Conservation (phyloP, 2,329 filamentous ascomycete species). For the Epichloe baconii region DNA sequence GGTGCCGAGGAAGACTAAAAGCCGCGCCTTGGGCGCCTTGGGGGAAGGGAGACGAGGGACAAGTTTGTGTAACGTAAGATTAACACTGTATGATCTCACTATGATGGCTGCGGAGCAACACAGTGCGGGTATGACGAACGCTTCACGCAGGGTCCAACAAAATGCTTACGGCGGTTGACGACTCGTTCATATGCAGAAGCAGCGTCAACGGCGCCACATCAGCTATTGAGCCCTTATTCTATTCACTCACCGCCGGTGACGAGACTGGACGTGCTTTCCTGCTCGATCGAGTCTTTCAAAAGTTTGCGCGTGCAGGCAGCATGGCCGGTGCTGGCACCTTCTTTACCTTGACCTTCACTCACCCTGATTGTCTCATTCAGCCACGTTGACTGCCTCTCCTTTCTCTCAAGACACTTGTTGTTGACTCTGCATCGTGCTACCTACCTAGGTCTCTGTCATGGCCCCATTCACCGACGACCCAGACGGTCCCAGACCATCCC, state of each 20-base stretch:
- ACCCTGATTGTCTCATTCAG: neutral
- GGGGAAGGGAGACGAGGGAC: neutral
- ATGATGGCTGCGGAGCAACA: neutral
- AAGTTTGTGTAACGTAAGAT: neutral
- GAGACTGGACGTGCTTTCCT: too few species aligned
- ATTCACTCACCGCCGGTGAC: neutral
- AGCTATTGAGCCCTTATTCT: neutral
- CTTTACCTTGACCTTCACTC: too few species aligned
- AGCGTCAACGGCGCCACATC: neutral
- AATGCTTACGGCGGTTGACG: too few species aligned
- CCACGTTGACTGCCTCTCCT: neutral
- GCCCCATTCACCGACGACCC: constrained; percentile 8
- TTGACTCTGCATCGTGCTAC: neutral
- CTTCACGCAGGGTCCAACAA: too few species aligned
- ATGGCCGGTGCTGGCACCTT: too few species aligned
- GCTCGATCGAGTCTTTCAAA: too few species aligned
- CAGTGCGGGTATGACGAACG: neutral
- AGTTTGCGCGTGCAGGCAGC: too few species aligned
- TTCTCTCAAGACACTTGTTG: neutral
- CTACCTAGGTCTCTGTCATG: neutral
- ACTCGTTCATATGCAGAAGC: neutral
- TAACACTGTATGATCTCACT: neutral
- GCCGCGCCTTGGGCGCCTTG: neutral
- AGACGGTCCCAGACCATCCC: constrained; percentile 9
- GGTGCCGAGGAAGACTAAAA: neutral